Evolutionary conservation across 2,329 filamentous ascomycete genomes (phyloP).

Genomic region (Aureobasidium sp.): DNA sequence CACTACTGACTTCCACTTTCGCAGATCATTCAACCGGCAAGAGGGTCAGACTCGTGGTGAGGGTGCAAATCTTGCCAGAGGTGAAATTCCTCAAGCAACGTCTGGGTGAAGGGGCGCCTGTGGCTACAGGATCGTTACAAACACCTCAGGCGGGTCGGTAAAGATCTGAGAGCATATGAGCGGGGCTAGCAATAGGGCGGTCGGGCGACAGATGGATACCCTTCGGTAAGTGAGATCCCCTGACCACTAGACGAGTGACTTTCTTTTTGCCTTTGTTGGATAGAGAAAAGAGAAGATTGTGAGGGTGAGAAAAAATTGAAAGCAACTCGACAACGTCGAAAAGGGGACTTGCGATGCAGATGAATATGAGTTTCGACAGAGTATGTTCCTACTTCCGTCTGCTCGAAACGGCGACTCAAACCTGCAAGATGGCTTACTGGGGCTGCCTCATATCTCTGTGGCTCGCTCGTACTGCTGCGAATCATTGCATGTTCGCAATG

Average conservation of each 20-base stretch:
- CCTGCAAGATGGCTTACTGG: background rate
- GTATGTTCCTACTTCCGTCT: background rate
- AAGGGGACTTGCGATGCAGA: background rate
- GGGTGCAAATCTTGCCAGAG: background rate
- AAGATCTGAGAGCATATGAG: conserved; percentile 1
- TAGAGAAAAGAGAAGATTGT: background rate
- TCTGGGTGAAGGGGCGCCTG: background rate
- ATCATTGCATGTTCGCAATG: no score
- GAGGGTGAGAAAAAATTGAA: background rate
- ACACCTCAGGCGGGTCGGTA: background rate
- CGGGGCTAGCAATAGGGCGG: background rate
- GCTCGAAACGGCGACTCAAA: background rate
- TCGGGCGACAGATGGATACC: background rate
- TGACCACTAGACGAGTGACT: background rate
- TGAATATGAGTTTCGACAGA: background rate
- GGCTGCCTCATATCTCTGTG: no score
- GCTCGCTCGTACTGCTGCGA: no score
- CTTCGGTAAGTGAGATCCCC: background rate
- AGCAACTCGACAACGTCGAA: background rate
- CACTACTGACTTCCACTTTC: background rate
- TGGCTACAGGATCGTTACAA: background rate
- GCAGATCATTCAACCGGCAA: background rate
- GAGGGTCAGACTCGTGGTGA: background rate
- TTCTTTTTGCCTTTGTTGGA: background rate
- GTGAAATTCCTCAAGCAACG: conserved; percentile 6